Base-by-base conservation (phyloP, 768 basidiomycete genomes). In the Rhodotorula babjevae region DNA sequence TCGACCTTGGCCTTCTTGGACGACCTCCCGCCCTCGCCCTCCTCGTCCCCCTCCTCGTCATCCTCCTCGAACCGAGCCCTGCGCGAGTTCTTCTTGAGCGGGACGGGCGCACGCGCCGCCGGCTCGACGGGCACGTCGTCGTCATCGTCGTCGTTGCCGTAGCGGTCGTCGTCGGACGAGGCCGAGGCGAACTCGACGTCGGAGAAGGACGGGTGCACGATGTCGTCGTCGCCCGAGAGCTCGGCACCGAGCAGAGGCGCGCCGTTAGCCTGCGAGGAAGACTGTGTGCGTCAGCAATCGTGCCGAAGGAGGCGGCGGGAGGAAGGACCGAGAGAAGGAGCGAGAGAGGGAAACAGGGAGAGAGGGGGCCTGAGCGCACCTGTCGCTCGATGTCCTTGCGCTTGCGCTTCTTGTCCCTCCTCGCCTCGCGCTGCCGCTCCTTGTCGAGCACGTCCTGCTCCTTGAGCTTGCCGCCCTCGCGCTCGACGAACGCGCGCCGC, bases 391-490 rank as follows among this genome's bases (percentile, higher is more conserved):
- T 46, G 67, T 92, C 89, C 82, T 94, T 95, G 78, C 90, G 83
- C 82, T 93, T 95, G 73, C 91, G 83, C 84, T 95, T 96, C 85
- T 91, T 93, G 81, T 96, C 94, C 73, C 85, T 83, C 82, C 88
- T 90, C 85, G 93, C 94, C 79, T 90, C 91, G 80, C 85, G 89
- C 12, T 90, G 93, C 76, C 91, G 87, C 69, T 86, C 86, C 82
- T 90, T 90, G 82, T 99, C 95, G 58, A 82, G 67, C 59, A 87
- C 84, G 79, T 95, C 92, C 36, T 85, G 86, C 19, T 84, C 82
- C 76, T 83, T 85, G 85, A 97, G 84, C 83, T 86, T 89, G 64
- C 84, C 86, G 71, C 87, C 83, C 82, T 95, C 92, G 58, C 83
- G 85, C 80, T 88, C 86, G 40, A 88, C 87, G 78, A 91, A 96